phyloP scores from a whole-genome alignment of 163 green algal species.

The Scenedesmus sp. region DNA sequence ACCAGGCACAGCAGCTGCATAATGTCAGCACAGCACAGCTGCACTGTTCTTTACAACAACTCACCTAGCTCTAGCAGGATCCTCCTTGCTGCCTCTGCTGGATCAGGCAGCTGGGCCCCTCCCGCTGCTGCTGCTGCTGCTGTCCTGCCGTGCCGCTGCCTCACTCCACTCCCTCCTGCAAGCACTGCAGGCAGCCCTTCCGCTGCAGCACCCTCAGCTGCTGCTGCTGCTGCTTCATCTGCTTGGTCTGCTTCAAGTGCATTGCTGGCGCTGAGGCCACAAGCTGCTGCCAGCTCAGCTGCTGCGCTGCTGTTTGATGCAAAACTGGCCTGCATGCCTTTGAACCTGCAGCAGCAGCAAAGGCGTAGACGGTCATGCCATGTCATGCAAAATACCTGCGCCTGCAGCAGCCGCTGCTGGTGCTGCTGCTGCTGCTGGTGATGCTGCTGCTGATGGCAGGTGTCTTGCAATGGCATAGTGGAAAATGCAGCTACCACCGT shows the following conservation, averaged over 20 bases:
- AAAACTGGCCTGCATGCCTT: slow-evolving; percentile 39
- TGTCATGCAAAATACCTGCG: too few species aligned
- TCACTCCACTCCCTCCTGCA: not conserved
- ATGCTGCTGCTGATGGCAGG: too few species aligned
- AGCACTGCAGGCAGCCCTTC: not conserved
- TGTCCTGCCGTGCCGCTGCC: not conserved
- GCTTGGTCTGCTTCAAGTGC: not conserved
- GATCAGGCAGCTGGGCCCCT: slow-evolving; percentile 23
- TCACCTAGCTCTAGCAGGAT: slow-evolving; percentile 47
- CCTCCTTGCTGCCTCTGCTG: slow-evolving; percentile 41
- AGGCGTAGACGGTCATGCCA: too few species aligned
- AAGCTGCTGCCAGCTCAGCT: slow-evolving; percentile 4
- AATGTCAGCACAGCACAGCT: not conserved
- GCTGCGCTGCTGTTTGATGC: slow-evolving; percentile 20
- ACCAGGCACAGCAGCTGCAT: not conserved
- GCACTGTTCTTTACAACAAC: not conserved
- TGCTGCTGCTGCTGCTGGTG: too few species aligned
- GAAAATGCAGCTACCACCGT: too few species aligned
- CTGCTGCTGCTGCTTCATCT: not conserved
- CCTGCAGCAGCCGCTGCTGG: too few species aligned
- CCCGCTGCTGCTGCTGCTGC: not conserved
- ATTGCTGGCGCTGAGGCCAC: slow-evolving; percentile 21
- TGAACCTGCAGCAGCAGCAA: slow-evolving; percentile 38
- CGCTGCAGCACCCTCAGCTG: not conserved
- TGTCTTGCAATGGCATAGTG: too few species aligned